phyloP scores from a whole-genome alignment of 352 stramenopile genomes.

The Phytophthora palmivora region DNA sequence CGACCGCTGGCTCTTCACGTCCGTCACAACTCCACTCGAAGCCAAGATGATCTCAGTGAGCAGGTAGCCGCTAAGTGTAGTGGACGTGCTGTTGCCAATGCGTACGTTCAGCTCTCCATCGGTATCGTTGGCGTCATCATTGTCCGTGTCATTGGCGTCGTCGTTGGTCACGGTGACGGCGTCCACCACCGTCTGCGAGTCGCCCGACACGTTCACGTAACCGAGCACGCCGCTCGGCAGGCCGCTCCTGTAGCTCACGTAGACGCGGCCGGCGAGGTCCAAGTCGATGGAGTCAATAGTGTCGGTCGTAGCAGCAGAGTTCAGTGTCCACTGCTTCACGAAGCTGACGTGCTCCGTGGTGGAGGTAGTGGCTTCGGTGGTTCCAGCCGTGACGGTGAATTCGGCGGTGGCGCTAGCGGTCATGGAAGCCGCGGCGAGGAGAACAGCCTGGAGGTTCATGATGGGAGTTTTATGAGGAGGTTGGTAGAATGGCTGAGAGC shows the following conservation, averaged over 20 bases:
- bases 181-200: conserved; percentile 36
- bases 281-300: conserved; percentile 38
- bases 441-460: conserved; percentile 26
- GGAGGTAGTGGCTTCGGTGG: conserved; percentile 27
- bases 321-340: conserved; percentile 45
- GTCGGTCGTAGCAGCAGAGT: conserved; percentile 6
- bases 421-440: conserved; percentile 21
- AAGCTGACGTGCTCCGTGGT: conserved; percentile 29
- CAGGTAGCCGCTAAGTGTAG: conserved; percentile 32
- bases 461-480: not conserved
- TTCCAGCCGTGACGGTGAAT: conserved; percentile 35
- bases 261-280: conserved; percentile 34
- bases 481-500: not conserved
- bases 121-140: conserved; percentile 28
- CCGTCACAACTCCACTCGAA: conserved; percentile 28
- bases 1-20: conserved; percentile 36
- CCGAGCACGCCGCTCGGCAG: conserved; percentile 35
- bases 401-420: conserved; percentile 12
- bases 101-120: conserved; percentile 33
- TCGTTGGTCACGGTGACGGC: conserved; percentile 33
- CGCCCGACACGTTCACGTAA: conserved; percentile 48
- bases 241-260: conserved; percentile 34
- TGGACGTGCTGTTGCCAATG: conserved; percentile 25
- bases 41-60: conserved; percentile 43
- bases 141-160: conserved; percentile 25